Conservation (phyloP, 306 rosid genomes). For the Nissolia schottii region DNA sequence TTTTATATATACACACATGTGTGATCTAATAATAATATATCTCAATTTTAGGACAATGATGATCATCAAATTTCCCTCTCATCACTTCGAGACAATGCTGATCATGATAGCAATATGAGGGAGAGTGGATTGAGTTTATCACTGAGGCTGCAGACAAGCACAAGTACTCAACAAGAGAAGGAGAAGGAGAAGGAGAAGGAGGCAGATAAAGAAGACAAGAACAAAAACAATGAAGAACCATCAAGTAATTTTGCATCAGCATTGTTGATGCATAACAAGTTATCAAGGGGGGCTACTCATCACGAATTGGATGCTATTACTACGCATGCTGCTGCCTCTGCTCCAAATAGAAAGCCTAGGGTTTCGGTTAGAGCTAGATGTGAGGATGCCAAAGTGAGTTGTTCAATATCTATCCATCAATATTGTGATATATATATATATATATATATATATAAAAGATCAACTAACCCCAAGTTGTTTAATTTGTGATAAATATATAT, state of each 20-base stretch:
- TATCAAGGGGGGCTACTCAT: constrained; percentile 23
- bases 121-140: constrained; percentile 53
- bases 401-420: background rate
- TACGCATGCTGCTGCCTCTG: constrained; percentile 34
- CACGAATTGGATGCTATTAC: constrained; percentile 28
- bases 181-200: constrained; percentile 4
- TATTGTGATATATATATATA: background rate
- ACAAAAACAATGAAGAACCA: background rate
- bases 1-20: too few relatives aligned
- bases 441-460: too few relatives aligned
- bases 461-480: background rate
- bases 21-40: background rate
- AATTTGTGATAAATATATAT: constrained; percentile 48
- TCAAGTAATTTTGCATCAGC: background rate
- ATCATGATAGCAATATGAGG: background rate
- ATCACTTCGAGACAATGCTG: background rate
- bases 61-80: constrained; percentile 37
- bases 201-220: background rate
- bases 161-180: constrained; percentile 5
- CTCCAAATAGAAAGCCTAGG: constrained; percentile 84
- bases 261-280: constrained; percentile 43
- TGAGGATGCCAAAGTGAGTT: constrained; percentile 78
- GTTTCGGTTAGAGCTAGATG: constrained; percentile 96
- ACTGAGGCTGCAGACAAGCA: constrained; percentile 39
- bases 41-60: constrained; percentile 40